Evolutionary conservation across 2,329 filamentous ascomycete genomes (phyloP).

Genomic region (Dendryphion nanum): DNA sequence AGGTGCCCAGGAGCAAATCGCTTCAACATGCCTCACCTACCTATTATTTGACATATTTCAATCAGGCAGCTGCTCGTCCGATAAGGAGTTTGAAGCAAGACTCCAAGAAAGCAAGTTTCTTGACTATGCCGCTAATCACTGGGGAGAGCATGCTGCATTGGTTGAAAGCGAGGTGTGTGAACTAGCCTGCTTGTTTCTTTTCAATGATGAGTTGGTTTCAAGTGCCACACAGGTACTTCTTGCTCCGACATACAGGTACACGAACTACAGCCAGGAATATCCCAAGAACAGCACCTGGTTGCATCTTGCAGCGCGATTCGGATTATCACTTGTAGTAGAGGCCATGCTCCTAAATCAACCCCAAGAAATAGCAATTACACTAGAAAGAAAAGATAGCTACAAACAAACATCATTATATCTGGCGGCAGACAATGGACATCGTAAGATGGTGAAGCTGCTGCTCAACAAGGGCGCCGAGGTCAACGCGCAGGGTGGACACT

Average conservation of each 20-base stretch:
- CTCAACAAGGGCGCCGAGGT: constrained; percentile 5
- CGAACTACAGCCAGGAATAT: constrained; percentile 3
- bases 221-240: constrained; percentile 5
- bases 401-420: constrained; percentile 8
- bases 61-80: constrained; percentile 7
- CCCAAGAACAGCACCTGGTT: constrained; percentile 7
- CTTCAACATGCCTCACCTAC: constrained; percentile 20
- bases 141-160: constrained; percentile 2
- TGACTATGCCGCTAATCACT: constrained; percentile 5
- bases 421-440: constrained; percentile 11
- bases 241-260: constrained; percentile 2
- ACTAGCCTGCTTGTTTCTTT: constrained; percentile 11
- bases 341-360: constrained; percentile 4
- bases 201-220: constrained; percentile 3
- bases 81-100: constrained; percentile 4
- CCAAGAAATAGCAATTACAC: constrained; percentile 3
- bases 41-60: constrained; percentile 20
- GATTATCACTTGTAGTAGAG: constrained; percentile 10
- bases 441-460: constrained; percentile 9
- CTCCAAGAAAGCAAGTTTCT: constrained; percentile 3
- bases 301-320: constrained; percentile 12
- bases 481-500: not conserved
- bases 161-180: constrained; percentile 7
- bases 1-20: constrained; percentile 7
- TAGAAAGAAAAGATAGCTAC: constrained; percentile 8